These are phyloP conservation scores for Nitzschia sp. DNA, from an alignment of 108 stramenopile species.

Conservation along the genomic window DNA sequence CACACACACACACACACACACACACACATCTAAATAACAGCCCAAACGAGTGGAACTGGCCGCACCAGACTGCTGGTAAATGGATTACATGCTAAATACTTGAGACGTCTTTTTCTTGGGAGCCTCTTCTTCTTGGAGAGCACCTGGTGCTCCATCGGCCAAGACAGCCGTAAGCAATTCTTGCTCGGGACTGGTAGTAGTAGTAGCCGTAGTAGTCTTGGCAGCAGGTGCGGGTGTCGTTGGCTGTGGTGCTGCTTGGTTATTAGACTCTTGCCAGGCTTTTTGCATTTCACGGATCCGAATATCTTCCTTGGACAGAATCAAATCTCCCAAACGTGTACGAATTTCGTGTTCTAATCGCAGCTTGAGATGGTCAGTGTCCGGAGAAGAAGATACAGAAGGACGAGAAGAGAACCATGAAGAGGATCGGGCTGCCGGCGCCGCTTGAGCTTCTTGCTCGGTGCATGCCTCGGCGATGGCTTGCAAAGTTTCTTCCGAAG, in stretches of 20 bases:
- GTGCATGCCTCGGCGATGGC: slow-evolving; percentile 6
- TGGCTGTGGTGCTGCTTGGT: background rate
- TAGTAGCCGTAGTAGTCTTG: background rate
- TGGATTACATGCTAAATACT: slow-evolving; percentile 18
- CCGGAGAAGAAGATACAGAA: background rate
- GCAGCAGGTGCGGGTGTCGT: background rate
- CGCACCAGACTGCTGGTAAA: too few species aligned
- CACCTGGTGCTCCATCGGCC: background rate
- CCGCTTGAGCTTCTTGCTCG: background rate
- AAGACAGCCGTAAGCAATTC: background rate
- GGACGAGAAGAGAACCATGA: background rate
- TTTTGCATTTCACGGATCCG: slow-evolving; percentile 16
- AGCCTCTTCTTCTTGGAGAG: background rate
- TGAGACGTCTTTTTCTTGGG: slow-evolving; percentile 4
- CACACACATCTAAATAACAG: too few species aligned
- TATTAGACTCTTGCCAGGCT: slow-evolving; percentile 12
- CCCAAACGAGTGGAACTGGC: too few species aligned
- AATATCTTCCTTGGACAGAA: slow-evolving; percentile 11
- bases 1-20: too few species aligned
- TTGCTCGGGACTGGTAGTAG: background rate
- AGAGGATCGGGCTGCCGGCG: background rate
- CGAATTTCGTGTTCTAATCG: background rate
- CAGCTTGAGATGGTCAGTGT: background rate
- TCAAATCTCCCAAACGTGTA: slow-evolving; percentile 2
- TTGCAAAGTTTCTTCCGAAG: slow-evolving; percentile 1